A percentile compares a stretch with the other conserved stretches of the same genome.
Evolutionary conservation across 192 early-diverging fungal genomes (phyloP).

Genomic region (Gonapodya prolifera): DNA sequence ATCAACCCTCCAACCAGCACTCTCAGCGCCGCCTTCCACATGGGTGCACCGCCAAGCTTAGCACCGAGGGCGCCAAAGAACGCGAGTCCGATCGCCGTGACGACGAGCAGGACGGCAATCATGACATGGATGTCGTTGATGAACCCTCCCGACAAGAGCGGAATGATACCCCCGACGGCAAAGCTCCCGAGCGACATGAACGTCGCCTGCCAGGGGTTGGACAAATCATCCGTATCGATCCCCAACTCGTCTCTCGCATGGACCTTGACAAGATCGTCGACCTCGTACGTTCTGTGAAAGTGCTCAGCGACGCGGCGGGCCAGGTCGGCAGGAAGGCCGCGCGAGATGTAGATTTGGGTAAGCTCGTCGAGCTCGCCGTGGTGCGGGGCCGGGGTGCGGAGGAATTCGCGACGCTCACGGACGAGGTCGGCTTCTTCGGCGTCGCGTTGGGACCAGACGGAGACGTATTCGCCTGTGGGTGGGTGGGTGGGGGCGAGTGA

Average conservation of each 20-base stretch:
- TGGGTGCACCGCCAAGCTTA: slow-evolving; percentile 4
- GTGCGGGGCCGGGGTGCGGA: slow-evolving; percentile 2
- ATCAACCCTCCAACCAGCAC: neutral
- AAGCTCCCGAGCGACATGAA: neutral
- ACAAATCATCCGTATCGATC: slow-evolving; percentile 3
- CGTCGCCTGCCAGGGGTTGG: slow-evolving; percentile 8
- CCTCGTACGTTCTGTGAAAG: neutral
- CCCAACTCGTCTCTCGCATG: slow-evolving; percentile 12
- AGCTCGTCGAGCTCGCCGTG: slow-evolving; percentile 10
- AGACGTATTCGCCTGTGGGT: slow-evolving; percentile 10
- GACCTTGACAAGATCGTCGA: slow-evolving; percentile 7
- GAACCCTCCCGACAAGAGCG: slow-evolving; percentile 6
- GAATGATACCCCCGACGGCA: neutral
- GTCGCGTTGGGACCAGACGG: slow-evolving; percentile 10
- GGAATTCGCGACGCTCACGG: slow-evolving; percentile 6
- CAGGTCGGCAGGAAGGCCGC: slow-evolving; percentile 6
- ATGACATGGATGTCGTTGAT: neutral
- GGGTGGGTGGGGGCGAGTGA: neutral
- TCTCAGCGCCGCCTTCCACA: neutral
- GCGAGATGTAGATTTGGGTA: slow-evolving; percentile 5
- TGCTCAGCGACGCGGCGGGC: slow-evolving; percentile 8
- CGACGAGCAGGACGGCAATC: neutral
- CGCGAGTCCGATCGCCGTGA: neutral
- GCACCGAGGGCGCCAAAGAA: slow-evolving; percentile 9
- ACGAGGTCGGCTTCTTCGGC: slow-evolving; percentile 8